Conservation (phyloP, 2,329 filamentous ascomycete species). For the Fusarium sp. region DNA sequence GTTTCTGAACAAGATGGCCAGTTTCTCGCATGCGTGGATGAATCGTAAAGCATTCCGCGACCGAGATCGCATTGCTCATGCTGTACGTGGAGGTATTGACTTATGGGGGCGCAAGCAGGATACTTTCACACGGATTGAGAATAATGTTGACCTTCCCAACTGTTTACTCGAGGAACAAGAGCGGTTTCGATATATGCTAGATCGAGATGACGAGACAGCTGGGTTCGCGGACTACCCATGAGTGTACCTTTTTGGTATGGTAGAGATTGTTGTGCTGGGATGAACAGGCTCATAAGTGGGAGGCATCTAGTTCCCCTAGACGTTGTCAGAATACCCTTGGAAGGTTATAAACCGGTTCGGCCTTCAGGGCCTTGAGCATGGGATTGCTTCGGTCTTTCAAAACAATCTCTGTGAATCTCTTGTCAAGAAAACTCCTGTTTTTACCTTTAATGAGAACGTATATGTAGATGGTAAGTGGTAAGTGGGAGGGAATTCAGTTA, state of each 20-base stretch:
- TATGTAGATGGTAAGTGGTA: not conserved
- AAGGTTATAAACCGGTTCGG: not conserved
- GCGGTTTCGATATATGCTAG: slow-evolving; percentile 58
- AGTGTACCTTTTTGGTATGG: not conserved
- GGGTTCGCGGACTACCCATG: slow-evolving; percentile 61
- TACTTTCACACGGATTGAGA: slow-evolving; percentile 59
- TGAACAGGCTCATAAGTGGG: not conserved
- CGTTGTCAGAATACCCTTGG: slow-evolving; percentile 4
- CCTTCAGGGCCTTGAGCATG: not conserved
- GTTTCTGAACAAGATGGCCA: slow-evolving; percentile 65
- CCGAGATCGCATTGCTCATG: slow-evolving; percentile 59
- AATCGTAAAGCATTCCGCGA: slow-evolving; percentile 63
- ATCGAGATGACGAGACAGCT: slow-evolving; percentile 58
- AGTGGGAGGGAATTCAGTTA: not conserved
- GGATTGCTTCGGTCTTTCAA: not conserved
- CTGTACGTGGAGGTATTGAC: slow-evolving; percentile 64
- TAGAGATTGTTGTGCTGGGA: not conserved
- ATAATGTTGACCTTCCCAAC: slow-evolving; percentile 64
- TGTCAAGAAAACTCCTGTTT: not conserved
- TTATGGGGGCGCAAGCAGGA: slow-evolving; percentile 64
- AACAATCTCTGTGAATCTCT: not conserved
- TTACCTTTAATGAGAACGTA: not conserved
- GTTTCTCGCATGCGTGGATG: slow-evolving; percentile 66
- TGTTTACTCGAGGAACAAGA: slow-evolving; percentile 55
- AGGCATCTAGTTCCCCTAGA: not conserved